Conservation (phyloP, 495 filamentous ascomycete species). For the Bombardia bombarda region DNA sequence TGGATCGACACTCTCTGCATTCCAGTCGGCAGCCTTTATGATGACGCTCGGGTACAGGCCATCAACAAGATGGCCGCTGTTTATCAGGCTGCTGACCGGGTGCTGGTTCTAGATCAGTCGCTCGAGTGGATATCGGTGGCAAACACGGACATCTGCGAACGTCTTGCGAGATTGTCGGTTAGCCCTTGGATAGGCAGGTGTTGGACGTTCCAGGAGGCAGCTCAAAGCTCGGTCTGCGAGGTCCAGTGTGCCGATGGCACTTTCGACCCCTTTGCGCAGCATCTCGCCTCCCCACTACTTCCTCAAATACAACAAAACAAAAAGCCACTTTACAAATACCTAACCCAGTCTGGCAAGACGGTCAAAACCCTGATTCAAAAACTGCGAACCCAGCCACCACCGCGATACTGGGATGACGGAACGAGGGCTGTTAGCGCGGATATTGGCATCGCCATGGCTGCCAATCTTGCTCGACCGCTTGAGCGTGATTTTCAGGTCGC, state of each 20-base stretch:
- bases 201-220: constrained; percentile 16
- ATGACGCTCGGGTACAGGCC: constrained; percentile 8
- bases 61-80: constrained; percentile 17
- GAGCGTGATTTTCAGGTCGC: constrained; percentile 8
- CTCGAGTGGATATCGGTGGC: constrained; percentile 9
- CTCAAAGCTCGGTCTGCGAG: constrained; percentile 9
- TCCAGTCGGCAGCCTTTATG: constrained; percentile 3
- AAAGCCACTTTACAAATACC: too few relatives aligned
- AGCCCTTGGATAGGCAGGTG: constrained; percentile 14
- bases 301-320: too few relatives aligned
- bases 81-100: constrained; percentile 13
- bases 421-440: constrained; percentile 2
- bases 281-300: too few relatives aligned
- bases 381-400: too few relatives aligned
- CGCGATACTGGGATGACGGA: neutral
- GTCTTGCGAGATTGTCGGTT: constrained; percentile 11
- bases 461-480: constrained; percentile 7
- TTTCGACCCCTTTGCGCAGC: constrained; percentile 9
- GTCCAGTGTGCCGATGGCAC: constrained; percentile 17
- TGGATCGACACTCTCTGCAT: constrained; percentile 21
- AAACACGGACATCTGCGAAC: constrained; percentile 11
- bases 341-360: too few relatives aligned
- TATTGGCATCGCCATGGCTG: constrained; percentile 3
- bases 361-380: too few relatives aligned
- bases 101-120: constrained; percentile 12